phyloP scores from a whole-genome alignment of 2,329 filamentous ascomycete species.

The Stylonectria norvegica region DNA sequence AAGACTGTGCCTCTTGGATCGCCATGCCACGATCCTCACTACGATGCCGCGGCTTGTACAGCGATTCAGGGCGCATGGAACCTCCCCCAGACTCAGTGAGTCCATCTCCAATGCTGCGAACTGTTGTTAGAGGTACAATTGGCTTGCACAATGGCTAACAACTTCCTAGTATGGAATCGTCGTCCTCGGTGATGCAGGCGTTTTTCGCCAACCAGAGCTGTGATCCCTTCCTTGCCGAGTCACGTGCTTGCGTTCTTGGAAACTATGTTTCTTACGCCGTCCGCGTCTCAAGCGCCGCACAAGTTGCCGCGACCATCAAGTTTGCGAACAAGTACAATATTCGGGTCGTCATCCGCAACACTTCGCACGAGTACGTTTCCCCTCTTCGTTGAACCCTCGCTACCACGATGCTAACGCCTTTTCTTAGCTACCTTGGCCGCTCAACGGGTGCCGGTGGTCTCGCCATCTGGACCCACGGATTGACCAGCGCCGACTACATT shows the following conservation, averaged over 20 bases:
- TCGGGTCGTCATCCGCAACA: slow-evolving; percentile 51
- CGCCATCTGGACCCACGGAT: slow-evolving; percentile 40
- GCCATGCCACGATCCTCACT: slow-evolving; percentile 48
- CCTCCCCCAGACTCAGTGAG: slow-evolving; percentile 43
- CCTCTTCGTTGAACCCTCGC: no score
- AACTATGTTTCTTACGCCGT: slow-evolving; percentile 43
- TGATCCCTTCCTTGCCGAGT: slow-evolving; percentile 32
- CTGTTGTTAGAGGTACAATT: no score
- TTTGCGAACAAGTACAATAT: slow-evolving; percentile 38
- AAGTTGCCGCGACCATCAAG: slow-evolving; percentile 32
- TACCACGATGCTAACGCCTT: neutral
- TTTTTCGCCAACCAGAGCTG: slow-evolving; percentile 40
- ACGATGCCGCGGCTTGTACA: slow-evolving; percentile 44
- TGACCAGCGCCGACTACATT: slow-evolving; percentile 41
- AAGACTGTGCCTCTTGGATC: slow-evolving; percentile 48
- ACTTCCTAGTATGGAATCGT: slow-evolving; percentile 18
- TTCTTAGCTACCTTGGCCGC: slow-evolving; percentile 41
- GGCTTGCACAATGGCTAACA: slow-evolving; percentile 4
- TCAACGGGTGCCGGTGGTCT: slow-evolving; percentile 51
- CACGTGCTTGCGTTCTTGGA: slow-evolving; percentile 41
- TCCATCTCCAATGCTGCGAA: slow-evolving; percentile 3
- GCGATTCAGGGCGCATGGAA: slow-evolving; percentile 43
- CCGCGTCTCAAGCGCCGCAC: slow-evolving; percentile 27
- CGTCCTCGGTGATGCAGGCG: slow-evolving; percentile 33
- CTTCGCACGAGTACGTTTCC: slow-evolving; percentile 47